Evolutionary conservation across 1,284 basidiomycete species (phyloP), one percentile per base, ranked within the genome.

Genomic region (Grifola frondosa): DNA sequence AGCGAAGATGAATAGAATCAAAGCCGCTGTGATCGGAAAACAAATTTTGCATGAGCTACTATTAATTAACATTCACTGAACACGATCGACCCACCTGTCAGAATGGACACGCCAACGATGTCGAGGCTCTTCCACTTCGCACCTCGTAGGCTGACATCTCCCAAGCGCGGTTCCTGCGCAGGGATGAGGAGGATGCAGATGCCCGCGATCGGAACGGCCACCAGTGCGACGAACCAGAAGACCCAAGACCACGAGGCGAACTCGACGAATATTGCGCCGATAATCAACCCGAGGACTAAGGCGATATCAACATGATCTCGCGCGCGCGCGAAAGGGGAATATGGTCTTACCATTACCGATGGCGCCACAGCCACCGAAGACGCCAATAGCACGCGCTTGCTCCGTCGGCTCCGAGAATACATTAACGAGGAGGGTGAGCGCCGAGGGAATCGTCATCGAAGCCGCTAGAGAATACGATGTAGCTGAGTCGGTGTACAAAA

Each of bases 391-490:
- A 25, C 67, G 66, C 28, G 73, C 65, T 54, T 77, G 75, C 49
- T 70, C 65, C 2, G 46, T 45, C 5, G 71, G 66, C 19, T 74
- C 67, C 1, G 71, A 67, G 52, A 77, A 77, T 34, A 72, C 56
- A 21, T 64, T 64, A 10, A 77, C 70, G 20, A 77, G 62, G 16
- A 77, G 65, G 17, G 66, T 61, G 15, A 77, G 54, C 5, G 75
- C 68, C 9, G 75, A 76, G 1, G 75, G 75, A 40, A 77, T 73
- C 5, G 70, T 68, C 60, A 74, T 59, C 4, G 71, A 63, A 15
- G 66, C 69, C 6, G 65, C 73, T 71, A 48, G n/a, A 32, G 9
- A 36, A 16, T 29, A 23, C 24, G 16, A 32, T 21, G 20, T 20
- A 40, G 32, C 28, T 9, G 16, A 21, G 17, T 25, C 28, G 20